Base-by-base conservation (phyloP, 352 stramenopile genomes). In the Globisporangium irregulare region DNA sequence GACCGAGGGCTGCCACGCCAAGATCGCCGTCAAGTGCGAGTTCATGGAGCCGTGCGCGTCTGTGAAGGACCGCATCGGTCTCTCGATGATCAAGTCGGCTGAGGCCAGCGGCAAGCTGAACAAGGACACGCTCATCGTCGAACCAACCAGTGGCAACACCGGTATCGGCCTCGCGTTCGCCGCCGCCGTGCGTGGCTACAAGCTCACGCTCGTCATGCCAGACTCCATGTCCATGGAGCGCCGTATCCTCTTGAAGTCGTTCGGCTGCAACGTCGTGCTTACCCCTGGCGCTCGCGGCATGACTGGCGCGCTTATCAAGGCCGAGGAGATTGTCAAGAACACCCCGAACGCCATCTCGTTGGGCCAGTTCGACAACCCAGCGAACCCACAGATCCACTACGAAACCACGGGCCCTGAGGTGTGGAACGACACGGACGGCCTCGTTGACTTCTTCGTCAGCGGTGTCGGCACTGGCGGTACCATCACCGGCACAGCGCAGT, bases 191-290 rank as follows among this genome's bases (percentile, higher is more conserved):
- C 81, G 86, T 34, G 94, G 95, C 61, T 97, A 97, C 80, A 92
- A 95, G 70, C 73, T 98, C 43, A 97, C 96, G 67, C 82, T 99
- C 8, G 97, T 97, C 64, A 98, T 99, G 94, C 95, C 95, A 12
- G 94, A 98, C 82, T 94, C 86, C 56, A 98, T 98, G 94, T 95
- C 81, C 38, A 98, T 98, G 92, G 95, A 99, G 80, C 91, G 95
- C 71, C 93, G 94, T 36, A 97, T 99, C 54, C 71, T 98, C 36
- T 84, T 99, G 64, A 98, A 98, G 82, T 91, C 94, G 1, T 97
- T 97, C 60, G 93, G 92, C 59, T 95, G 88, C 61, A 81, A 97
- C 68, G 83, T 98, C 6, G 86, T 98, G 32, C 81, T 99, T 15
- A 98, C 94, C 7, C 93, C 94, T n/a, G 93, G 87, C 27, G 79